phyloP scores from a whole-genome alignment of 2,329 filamentous ascomycete species.

The Hypomyces perniciosus region DNA sequence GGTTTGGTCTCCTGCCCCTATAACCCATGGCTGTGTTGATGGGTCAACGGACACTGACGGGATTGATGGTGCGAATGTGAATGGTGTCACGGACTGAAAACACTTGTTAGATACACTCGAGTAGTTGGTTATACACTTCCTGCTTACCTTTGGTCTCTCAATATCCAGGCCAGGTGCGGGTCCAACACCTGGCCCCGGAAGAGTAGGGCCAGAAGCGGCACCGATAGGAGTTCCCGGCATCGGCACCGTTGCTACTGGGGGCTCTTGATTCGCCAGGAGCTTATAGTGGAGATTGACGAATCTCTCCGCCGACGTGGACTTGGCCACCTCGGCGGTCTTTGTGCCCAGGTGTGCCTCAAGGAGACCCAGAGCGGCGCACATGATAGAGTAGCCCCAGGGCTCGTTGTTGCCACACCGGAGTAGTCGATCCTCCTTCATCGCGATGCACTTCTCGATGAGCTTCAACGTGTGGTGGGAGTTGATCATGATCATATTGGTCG shows the following conservation, averaged over 20 bases:
- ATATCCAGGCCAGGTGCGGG: conserved; percentile 28
- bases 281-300: conserved; percentile 55
- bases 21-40: conserved; percentile 28
- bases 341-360: conserved; percentile 53
- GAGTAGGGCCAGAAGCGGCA: conserved; percentile 12
- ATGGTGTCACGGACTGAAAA: conserved; percentile 37
- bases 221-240: conserved; percentile 20
- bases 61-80: conserved; percentile 32
- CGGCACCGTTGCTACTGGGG: conserved; percentile 30
- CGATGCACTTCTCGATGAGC: conserved; percentile 55
- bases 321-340: conserved; percentile 51
- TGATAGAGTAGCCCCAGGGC: conserved; percentile 58
- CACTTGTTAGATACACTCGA: conserved; percentile 22
- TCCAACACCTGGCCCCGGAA: conserved; percentile 20
- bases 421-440: conserved; percentile 55
- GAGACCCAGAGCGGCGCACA: conserved; percentile 54
- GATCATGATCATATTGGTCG: conserved; percentile 57
- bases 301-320: conserved; percentile 52
- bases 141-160: conserved; percentile 35
- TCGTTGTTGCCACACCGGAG: conserved; percentile 58
- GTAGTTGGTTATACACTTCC: conserved; percentile 12
- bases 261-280: conserved; percentile 49
- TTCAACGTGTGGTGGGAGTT: conserved; percentile 54
- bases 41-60: conserved; percentile 31
- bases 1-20: conserved; percentile 23